phyloP scores from a whole-genome alignment of 352 stramenopile species.

The Globisporangium cederbergense region DNA sequence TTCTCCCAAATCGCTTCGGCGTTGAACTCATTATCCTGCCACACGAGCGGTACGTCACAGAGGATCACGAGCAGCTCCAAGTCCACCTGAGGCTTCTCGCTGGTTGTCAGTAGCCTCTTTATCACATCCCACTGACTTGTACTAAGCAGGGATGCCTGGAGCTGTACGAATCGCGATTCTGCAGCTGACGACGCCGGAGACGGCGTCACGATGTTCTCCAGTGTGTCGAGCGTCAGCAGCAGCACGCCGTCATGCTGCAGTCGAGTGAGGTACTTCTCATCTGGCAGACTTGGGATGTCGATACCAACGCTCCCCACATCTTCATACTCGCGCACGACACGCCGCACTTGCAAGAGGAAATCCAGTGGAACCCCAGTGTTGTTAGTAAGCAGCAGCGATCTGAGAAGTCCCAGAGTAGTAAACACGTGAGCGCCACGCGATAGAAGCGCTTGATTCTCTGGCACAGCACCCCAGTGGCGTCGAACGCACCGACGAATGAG shows the following conservation, averaged over 20 bases:
- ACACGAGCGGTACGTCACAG: constrained; percentile 52
- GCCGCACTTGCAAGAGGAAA: constrained; percentile 26
- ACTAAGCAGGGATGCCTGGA: constrained; percentile 29
- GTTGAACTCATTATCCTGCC: constrained; percentile 20
- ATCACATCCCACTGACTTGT: constrained; percentile 31
- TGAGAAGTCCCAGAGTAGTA: constrained; percentile 33
- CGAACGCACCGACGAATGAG: constrained; percentile 36
- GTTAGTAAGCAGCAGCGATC: constrained; percentile 22
- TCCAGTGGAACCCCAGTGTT: constrained; percentile 26
- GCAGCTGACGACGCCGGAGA: background rate
- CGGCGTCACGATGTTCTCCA: constrained; percentile 25
- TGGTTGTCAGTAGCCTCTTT: constrained; percentile 11
- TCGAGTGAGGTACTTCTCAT: constrained; percentile 26
- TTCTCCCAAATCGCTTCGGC: constrained; percentile 20
- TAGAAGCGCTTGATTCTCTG: constrained; percentile 28
- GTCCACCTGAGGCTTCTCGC: background rate
- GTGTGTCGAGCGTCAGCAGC: constrained; percentile 40
- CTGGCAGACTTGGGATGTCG: constrained; percentile 3
- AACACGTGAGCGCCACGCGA: constrained; percentile 43
- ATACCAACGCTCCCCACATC: constrained; percentile 21
- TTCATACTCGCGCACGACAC: constrained; percentile 44
- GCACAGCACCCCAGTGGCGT: constrained; percentile 35
- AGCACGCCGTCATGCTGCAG: constrained; percentile 21
- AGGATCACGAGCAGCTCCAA: constrained; percentile 37
- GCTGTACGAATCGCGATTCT: constrained; percentile 21